These are phyloP conservation scores for Mycocentrospora acerina DNA, from an alignment of 2,329 filamentous ascomycete genomes.

Conservation along the genomic window DNA sequence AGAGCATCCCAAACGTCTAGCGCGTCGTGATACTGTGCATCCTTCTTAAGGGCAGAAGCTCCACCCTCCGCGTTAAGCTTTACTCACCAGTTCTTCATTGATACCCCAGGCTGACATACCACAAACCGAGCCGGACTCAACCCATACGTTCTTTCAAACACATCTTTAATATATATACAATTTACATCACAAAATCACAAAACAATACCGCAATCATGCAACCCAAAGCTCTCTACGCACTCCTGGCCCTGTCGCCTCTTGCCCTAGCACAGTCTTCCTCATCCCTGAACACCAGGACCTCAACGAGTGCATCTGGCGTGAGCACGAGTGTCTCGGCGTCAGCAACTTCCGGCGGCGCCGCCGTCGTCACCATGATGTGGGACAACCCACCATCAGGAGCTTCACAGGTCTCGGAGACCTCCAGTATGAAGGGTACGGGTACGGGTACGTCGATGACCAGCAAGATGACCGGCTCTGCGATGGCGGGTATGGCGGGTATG, in stretches of 20 bases:
- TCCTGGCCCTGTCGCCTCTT: constrained; percentile 10
- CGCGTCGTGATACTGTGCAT: not conserved
- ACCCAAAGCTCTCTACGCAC: constrained; percentile 2
- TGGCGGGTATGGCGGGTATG: constrained; percentile 37
- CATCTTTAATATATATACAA: not conserved
- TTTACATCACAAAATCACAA: not conserved
- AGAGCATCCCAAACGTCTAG: not conserved
- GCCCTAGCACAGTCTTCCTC: constrained; percentile 9
- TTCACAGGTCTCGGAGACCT: constrained; percentile 4
- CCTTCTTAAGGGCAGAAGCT: constrained; percentile 2
- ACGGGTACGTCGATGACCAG: constrained; percentile 10
- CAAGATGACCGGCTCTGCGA: constrained; percentile 48
- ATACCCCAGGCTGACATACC: constrained; percentile 6
- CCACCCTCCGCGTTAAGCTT: constrained; percentile 1
- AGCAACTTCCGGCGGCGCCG: constrained; percentile 6
- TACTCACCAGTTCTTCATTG: constrained; percentile 3
- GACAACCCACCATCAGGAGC: constrained; percentile 5
- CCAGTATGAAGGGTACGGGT: no score
- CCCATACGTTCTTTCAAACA: constrained; percentile 11
- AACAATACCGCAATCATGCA: constrained; percentile 6
- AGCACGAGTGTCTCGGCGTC: not conserved
- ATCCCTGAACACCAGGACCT: constrained; percentile 7
- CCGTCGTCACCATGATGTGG: constrained; percentile 22
- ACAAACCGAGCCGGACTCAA: constrained; percentile 18
- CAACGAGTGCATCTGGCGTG: not conserved